phyloP scores from a whole-genome alignment of 2,329 filamentous ascomycete species.

The Colletotrichum musae region DNA sequence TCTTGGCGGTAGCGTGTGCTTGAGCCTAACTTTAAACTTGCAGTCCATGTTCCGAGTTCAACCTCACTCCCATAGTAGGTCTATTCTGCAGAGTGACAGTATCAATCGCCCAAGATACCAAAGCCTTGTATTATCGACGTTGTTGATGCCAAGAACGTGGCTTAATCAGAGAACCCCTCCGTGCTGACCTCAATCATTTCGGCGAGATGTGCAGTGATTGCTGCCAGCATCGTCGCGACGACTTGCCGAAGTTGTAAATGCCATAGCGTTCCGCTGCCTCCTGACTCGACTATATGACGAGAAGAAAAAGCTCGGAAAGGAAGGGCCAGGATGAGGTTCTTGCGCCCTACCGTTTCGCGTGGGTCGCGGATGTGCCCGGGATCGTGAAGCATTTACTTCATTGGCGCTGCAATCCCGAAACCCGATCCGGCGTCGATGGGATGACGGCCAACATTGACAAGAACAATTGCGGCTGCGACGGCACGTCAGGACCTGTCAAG shows the following conservation, averaged over 20 bases:
- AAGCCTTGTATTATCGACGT: not conserved
- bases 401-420: conserved; percentile 27
- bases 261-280: not conserved
- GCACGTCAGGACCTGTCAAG: conserved; percentile 25
- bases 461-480: conserved; percentile 10
- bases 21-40: conserved; percentile 27
- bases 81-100: not conserved
- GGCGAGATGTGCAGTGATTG: conserved; percentile 22
- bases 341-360: conserved; percentile 28
- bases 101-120: no score
- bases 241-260: conserved; percentile 15
- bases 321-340: conserved; percentile 19
- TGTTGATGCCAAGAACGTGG: not conserved
- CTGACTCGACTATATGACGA: conserved; percentile 19
- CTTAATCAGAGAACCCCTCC: not conserved
- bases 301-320: not conserved
- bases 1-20: conserved; percentile 20
- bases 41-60: conserved; percentile 1
- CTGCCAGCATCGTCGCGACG: conserved; percentile 25
- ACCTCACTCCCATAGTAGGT: not conserved
- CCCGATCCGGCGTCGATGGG: conserved; percentile 25
- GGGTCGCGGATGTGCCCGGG: conserved; percentile 6
- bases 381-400: not conserved
- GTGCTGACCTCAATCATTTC: not conserved
- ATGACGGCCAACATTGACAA: conserved; percentile 30